Evolutionary conservation across 306 rosid genomes (phyloP).

Genomic region (Quercus wislizeni): DNA sequence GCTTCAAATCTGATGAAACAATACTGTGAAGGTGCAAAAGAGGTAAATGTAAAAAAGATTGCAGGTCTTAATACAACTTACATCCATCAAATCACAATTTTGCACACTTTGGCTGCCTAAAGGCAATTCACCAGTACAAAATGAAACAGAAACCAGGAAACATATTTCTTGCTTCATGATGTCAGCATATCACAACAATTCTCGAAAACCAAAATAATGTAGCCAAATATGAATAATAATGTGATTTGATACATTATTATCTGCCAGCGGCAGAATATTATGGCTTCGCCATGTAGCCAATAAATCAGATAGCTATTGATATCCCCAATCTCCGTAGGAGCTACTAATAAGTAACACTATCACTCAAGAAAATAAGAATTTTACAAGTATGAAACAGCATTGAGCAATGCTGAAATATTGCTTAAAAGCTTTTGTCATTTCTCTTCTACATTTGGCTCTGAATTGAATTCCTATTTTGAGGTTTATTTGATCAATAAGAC

Average conservation of each 20-base stretch:
- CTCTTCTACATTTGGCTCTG: neutral
- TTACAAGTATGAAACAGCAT: constrained; percentile 8
- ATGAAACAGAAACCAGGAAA: neutral
- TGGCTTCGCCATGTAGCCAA: constrained; percentile 2
- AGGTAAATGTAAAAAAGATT: neutral
- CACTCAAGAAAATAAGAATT: neutral
- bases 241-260: constrained; percentile 7
- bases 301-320: constrained; percentile 10
- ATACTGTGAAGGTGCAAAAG: neutral
- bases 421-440: neutral
- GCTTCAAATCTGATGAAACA: too few species aligned
- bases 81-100: too few species aligned
- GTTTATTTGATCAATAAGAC: neutral
- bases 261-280: constrained; percentile 1
- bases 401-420: neutral
- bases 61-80: neutral
- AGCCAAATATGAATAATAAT: constrained; percentile 9
- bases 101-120: neutral
- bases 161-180: neutral
- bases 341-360: neutral
- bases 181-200: neutral
- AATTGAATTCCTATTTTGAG: neutral
- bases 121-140: neutral
- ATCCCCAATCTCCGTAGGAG: neutral
- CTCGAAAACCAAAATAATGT: neutral